Evolutionary conservation across 2,329 filamentous ascomycete genomes (phyloP), one percentile per base, ranked within the genome.

Genomic region (Apiospora pterosperma): DNA sequence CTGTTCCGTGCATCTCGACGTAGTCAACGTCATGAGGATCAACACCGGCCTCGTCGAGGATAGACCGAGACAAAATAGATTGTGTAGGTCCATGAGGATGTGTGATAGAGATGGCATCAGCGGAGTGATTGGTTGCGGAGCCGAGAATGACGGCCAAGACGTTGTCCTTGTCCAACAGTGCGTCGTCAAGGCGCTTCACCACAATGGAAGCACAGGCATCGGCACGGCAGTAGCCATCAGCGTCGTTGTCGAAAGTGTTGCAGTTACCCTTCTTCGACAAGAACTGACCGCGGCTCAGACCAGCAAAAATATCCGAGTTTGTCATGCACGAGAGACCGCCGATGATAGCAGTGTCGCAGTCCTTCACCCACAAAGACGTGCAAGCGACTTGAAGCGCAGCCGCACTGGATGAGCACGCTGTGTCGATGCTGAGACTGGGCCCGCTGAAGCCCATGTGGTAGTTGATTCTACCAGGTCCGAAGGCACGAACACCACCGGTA

Each of bases 1-100:
- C 93, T 3, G 93, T 97, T 16, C 92, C 93, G 75, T 97, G 92
- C 89, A 96, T 93, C 77, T 96, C 93, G 10, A 97, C 89, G 72
- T 95, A 96, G 76, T 88, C 88, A 60, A 97, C 85, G 67, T 94
- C 90, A 61, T 88, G 84, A 1, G 92, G 90, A 71, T 94, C 89
- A 25, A 96, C 84, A 65, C 90, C 89, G 48, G 91, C 89, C 52
- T 91, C 86, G 59, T 90, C 85, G 1, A 96, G 82, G 34, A 96
- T 88, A 42, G 86, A 82, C 64, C 86, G 85, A 71, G 90, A 95
- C 12, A 96, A 79, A 59, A 85, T 81, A 14, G 91, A 87, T 76
- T 96, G 93, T 0, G 91, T 90, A 16, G 87, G 90, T 4, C 88
- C 90, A 75, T 96, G 92, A 1, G 93, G 93, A 65, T 92, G 90